Evolutionary conservation across 1,284 basidiomycete species (phyloP).

Genomic region (Rhodotorula sp.): DNA sequence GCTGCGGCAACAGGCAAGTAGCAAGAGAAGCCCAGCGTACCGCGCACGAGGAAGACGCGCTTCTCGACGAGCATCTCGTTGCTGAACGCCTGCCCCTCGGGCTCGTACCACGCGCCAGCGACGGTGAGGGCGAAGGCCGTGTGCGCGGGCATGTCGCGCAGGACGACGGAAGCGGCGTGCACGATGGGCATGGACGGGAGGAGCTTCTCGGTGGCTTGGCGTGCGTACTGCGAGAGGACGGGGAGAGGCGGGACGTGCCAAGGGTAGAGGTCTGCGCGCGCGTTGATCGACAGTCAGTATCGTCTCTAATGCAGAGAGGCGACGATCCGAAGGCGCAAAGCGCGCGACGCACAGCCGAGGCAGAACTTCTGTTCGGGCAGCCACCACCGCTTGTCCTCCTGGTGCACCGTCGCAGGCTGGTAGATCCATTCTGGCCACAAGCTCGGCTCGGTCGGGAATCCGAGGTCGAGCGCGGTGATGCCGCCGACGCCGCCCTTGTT

Average conservation of each 20-base stretch:
- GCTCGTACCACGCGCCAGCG: constrained; percentile 34
- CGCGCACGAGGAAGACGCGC: constrained; percentile 35
- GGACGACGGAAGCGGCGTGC: constrained; percentile 23
- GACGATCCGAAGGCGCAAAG: neutral
- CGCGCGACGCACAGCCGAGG: constrained; percentile 7
- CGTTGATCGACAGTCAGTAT: too few relatives aligned
- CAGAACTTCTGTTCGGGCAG: constrained; percentile 22
- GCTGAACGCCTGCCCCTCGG: constrained; percentile 33
- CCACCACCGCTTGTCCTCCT: constrained; percentile 20
- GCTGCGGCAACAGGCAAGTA: neutral
- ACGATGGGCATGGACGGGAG: constrained; percentile 35
- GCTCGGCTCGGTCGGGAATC: constrained; percentile 33
- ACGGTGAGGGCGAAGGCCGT: constrained; percentile 38
- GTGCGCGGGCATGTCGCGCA: constrained; percentile 26
- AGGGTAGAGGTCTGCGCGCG: constrained; percentile 16
- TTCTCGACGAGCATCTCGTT: constrained; percentile 43
- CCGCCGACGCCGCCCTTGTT: constrained; percentile 41
- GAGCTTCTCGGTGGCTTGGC: constrained; percentile 21
- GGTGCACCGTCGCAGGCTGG: constrained; percentile 4
- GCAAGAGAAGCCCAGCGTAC: neutral
- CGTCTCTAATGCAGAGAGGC: too few relatives aligned
- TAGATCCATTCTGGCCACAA: constrained; percentile 30
- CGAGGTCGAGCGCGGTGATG: constrained; percentile 40
- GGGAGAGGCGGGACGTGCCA: constrained; percentile 34
- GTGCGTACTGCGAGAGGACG: constrained; percentile 33